Evolutionary conservation across 2,329 filamentous ascomycete species (phyloP).

Genomic region (Paecilomyces dactylethromorphus): DNA sequence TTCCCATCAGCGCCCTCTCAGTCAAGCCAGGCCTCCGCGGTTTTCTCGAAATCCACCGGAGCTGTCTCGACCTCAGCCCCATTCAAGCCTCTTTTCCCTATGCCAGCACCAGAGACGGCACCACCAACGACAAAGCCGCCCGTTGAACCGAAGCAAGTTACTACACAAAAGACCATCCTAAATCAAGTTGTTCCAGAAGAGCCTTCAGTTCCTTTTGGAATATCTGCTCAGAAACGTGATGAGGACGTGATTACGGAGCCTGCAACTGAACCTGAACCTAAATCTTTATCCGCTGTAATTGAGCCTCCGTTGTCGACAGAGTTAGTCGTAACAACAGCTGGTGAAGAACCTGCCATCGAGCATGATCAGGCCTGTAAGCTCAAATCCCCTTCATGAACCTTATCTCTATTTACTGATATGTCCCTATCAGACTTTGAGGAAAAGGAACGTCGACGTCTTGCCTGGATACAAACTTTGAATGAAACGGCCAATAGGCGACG

Average conservation of each 20-base stretch:
- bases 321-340: neutral
- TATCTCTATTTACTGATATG: neutral
- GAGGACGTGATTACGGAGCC: neutral
- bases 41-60: neutral
- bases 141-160: neutral
- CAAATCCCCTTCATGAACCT: neutral
- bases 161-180: neutral
- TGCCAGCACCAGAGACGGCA: neutral
- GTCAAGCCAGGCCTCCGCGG: neutral
- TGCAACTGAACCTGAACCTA: neutral
- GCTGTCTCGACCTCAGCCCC: neutral
- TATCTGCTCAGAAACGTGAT: neutral
- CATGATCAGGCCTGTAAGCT: neutral
- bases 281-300: neutral
- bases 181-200: neutral
- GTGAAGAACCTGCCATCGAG: neutral
- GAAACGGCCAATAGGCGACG: slow-evolving; percentile 19
- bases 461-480: slow-evolving; percentile 12
- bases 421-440: slow-evolving; percentile 3
- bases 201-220: neutral
- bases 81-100: neutral
- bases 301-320: neutral
- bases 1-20: neutral
- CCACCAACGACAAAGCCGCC: neutral
- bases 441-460: slow-evolving; percentile 4